These are phyloP conservation scores for Boletus vermiculosoides DNA, from an alignment of 768 basidiomycete species.

Conservation along the genomic window DNA sequence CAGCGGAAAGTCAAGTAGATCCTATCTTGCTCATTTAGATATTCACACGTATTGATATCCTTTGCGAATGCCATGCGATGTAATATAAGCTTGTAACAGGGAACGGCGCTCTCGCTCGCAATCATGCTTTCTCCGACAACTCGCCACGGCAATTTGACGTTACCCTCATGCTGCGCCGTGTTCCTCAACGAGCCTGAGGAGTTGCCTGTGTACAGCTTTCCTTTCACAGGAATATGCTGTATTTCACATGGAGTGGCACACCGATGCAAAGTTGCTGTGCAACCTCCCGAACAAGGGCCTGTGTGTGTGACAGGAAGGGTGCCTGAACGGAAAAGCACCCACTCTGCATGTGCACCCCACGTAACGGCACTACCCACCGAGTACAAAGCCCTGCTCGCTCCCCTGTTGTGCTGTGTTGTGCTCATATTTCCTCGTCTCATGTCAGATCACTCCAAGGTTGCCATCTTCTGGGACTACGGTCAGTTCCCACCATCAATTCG, in stretches of 20 bases:
- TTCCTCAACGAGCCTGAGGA: conserved; percentile 2
- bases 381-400: conserved; percentile 23
- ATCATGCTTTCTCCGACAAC: background rate
- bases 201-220: background rate
- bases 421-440: conserved; percentile 25
- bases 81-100: conserved; percentile 17
- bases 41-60: conserved; percentile 13
- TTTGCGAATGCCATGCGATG: conserved; percentile 16
- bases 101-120: background rate
- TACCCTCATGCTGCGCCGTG: background rate
- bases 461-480: conserved; percentile 44
- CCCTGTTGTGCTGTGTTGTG: conserved; percentile 8
- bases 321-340: conserved; percentile 11
- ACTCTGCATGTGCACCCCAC: conserved; percentile 16
- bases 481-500: conserved; percentile 3
- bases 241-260: conserved; percentile 18
- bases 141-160: background rate
- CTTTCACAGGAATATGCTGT: conserved; percentile 20
- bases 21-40: conserved; percentile 20
- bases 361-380: conserved; percentile 4
- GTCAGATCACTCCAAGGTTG: conserved; percentile 38
- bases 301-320: conserved; percentile 3
- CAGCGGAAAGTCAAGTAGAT: conserved; percentile 70
- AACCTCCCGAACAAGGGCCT: conserved; percentile 1
- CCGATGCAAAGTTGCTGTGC: conserved; percentile 16